Evolutionary conservation across 345 rosid genomes (phyloP).

Genomic region (Ceriops tagal): DNA sequence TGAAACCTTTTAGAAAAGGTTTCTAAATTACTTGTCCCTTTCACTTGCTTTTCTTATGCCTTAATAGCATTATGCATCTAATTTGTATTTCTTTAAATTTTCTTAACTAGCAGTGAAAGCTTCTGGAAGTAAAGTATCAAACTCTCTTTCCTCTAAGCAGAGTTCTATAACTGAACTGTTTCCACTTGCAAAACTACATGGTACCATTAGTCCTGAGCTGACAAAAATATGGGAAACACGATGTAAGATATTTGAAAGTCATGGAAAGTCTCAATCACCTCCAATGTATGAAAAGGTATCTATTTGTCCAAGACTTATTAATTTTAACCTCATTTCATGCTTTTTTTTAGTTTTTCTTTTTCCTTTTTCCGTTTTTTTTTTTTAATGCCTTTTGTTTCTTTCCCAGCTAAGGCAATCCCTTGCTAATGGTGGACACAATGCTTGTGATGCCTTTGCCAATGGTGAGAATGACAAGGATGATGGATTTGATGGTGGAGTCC

Average conservation of each 20-base stretch:
- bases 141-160: slow-evolving; percentile 31
- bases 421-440: slow-evolving; percentile 39
- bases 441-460: slow-evolving; percentile 33
- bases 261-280: slow-evolving; percentile 36
- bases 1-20: slow-evolving; percentile 87
- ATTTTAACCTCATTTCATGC: slow-evolving; percentile 1
- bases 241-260: slow-evolving; percentile 20
- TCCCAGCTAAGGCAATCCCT: slow-evolving; percentile 77
- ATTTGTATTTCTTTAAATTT: slow-evolving; percentile 16
- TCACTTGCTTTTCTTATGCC: slow-evolving; percentile 10
- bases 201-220: slow-evolving; percentile 75
- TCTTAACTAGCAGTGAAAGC: slow-evolving; percentile 55
- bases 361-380: slow-evolving; percentile 6
- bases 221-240: slow-evolving; percentile 55
- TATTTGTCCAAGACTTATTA: slow-evolving; percentile 2
- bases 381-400: slow-evolving; percentile 20
- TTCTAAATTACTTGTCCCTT: slow-evolving; percentile 10
- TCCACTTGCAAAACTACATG: slow-evolving; percentile 72
- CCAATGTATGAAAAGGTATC: slow-evolving; percentile 75
- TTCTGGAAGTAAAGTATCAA: slow-evolving; percentile 41
- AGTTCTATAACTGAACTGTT: slow-evolving; percentile 46
- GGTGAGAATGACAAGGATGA: slow-evolving; percentile 35
- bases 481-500: slow-evolving; percentile 42
- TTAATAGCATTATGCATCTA: slow-evolving; percentile 12
- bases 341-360: slow-evolving; percentile 11